Evolutionary conservation across 441 rosid species (phyloP).

Genomic region (Eutrema salsugineum): DNA sequence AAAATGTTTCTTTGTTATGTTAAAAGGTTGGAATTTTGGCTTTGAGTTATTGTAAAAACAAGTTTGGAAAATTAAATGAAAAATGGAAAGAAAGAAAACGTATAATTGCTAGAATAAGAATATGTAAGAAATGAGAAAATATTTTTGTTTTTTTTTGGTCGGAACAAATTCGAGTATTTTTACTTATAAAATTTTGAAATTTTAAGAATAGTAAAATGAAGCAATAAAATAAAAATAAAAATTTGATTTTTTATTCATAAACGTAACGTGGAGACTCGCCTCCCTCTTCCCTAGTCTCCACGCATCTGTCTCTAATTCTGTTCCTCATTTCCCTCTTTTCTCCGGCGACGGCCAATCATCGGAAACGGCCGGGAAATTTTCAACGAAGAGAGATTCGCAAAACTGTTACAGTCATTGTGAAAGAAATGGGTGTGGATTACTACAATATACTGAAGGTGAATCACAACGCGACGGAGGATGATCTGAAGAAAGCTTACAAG

Average conservation of each 20-base stretch:
- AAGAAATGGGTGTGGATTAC: slow-evolving; percentile 37
- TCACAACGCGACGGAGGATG: slow-evolving; percentile 78
- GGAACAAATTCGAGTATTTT: too few relatives aligned
- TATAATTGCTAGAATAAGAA: too few relatives aligned
- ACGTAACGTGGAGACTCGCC: neutral
- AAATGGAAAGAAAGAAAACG: too few relatives aligned
- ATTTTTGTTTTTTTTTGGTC: too few relatives aligned
- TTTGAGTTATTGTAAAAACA: too few relatives aligned
- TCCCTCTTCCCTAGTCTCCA: slow-evolving; percentile 21
- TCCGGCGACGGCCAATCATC: slow-evolving; percentile 19
- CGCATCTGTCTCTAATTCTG: slow-evolving; percentile 14
- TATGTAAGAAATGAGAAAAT: too few relatives aligned
- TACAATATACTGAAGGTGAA: slow-evolving; percentile 88
- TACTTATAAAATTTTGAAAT: too few relatives aligned
- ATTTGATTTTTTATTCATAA: neutral
- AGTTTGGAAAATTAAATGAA: too few relatives aligned
- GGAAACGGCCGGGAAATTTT: neutral
- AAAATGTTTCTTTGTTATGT: too few relatives aligned
- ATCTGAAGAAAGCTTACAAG: slow-evolving; percentile 79
- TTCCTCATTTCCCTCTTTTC: neutral
- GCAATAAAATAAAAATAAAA: neutral
- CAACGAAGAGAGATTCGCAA: neutral
- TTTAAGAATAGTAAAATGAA: neutral
- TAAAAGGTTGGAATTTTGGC: too few relatives aligned
- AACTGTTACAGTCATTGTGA: neutral